Evolutionary conservation across 2,329 filamentous ascomycete species (phyloP).

Genomic region (Fusarium xyrophilum): DNA sequence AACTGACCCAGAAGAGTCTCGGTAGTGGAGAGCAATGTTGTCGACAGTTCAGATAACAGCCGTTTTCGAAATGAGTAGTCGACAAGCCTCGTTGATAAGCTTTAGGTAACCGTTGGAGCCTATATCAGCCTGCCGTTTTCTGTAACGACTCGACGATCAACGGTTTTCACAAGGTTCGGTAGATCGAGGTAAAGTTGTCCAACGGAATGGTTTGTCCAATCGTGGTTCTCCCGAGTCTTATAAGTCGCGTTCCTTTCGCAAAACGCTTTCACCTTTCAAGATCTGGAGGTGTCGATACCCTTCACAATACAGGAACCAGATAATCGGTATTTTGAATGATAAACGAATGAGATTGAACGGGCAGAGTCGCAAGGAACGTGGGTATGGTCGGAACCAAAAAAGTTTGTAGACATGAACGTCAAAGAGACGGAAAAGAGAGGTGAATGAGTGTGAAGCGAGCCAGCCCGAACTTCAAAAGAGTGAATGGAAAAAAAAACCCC

Average conservation of each 20-base stretch:
- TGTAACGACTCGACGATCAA: constrained; percentile 20
- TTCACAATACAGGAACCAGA: constrained; percentile 1
- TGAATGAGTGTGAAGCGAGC: constrained; percentile 33
- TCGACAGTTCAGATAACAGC: not conserved
- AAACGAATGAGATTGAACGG: constrained; percentile 35
- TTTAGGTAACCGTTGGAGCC: constrained; percentile 23
- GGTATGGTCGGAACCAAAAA: constrained; percentile 17
- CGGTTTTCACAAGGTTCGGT: constrained; percentile 16
- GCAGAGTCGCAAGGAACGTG: constrained; percentile 33
- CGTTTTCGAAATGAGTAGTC: constrained; percentile 7
- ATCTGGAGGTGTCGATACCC: not conserved
- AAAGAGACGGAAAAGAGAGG: constrained; percentile 9
- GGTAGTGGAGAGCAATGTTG: not conserved
- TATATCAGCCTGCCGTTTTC: constrained; percentile 10
- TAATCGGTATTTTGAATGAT: not conserved
- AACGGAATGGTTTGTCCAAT: constrained; percentile 13
- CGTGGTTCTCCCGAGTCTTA: constrained; percentile 12
- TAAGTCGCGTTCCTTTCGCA: constrained; percentile 14
- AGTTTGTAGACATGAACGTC: constrained; percentile 19
- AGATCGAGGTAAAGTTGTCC: constrained; percentile 1
- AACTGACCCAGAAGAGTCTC: constrained; percentile 20
- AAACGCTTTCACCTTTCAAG: not conserved
- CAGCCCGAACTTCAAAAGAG: constrained; percentile 35
- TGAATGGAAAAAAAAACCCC: constrained; percentile 18
- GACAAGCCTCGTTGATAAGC: constrained; percentile 20